phyloP scores from a whole-genome alignment of 2,329 filamentous ascomycete genomes.

The Colletotrichum theobromicola region DNA sequence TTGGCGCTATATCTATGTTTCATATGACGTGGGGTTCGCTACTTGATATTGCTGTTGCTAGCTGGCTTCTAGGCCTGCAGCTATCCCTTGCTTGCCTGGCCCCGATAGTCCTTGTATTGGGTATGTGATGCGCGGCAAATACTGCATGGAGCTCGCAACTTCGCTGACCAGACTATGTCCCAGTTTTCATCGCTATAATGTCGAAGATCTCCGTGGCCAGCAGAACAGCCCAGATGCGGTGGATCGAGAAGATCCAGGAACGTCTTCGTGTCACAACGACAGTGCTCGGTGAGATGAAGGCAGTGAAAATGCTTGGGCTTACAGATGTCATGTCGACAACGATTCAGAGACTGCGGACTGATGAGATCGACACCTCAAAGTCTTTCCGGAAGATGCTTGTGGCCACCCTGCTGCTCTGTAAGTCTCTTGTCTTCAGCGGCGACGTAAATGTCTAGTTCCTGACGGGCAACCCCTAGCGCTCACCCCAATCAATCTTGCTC shows the following conservation, averaged over 20 bases:
- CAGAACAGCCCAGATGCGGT: slow-evolving; percentile 32
- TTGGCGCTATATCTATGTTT: slow-evolving; percentile 22
- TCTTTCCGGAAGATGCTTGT: slow-evolving; percentile 29
- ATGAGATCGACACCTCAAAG: slow-evolving; percentile 33
- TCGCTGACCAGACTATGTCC: neutral
- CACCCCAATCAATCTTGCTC: slow-evolving; percentile 24
- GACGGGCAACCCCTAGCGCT: slow-evolving; percentile 14
- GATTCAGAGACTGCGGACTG: slow-evolving; percentile 29
- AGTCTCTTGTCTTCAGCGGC: neutral
- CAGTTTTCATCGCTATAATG: slow-evolving; percentile 25
- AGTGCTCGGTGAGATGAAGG: slow-evolving; percentile 49
- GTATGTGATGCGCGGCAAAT: neutral
- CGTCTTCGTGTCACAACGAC: slow-evolving; percentile 44
- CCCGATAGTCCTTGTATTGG: slow-evolving; percentile 28
- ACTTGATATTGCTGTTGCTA: slow-evolving; percentile 31
- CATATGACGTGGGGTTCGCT: slow-evolving; percentile 34
- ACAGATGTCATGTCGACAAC: slow-evolving; percentile 25
- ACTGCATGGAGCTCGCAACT: neutral
- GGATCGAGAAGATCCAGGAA: slow-evolving; percentile 48
- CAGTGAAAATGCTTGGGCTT: slow-evolving; percentile 49
- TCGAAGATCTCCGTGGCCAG: slow-evolving; percentile 21
- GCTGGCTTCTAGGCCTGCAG: slow-evolving; percentile 33
- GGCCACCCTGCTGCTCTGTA: slow-evolving; percentile 26
- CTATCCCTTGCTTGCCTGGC: slow-evolving; percentile 29
- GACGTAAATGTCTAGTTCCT: no score